Base-by-base conservation (phyloP, 2,329 filamentous ascomycete genomes). In the Bipolaris gigantea region DNA sequence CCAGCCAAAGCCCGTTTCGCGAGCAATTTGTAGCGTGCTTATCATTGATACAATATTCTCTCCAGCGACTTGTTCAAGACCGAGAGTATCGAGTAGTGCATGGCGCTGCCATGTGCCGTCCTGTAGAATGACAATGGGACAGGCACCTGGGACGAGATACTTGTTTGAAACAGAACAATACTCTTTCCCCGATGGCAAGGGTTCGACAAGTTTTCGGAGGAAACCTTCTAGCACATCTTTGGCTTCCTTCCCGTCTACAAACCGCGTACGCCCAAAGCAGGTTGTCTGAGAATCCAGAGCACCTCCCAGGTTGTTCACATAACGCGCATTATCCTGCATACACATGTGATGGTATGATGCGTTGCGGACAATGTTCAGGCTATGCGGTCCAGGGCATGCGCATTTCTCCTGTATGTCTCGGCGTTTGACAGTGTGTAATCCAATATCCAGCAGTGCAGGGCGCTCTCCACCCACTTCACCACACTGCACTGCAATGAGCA, bases 121-220 rank as follows among this genome's bases (percentile, higher is more conserved):
- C 41, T 45, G 45, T 11, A 51, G 41, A 3, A 51, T 18, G 5
- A 51, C 41, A 5, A 51, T 27, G 2, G 48, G 48, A 13, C 48
- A 19, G 33, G 36, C 11, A 33, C 16, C 13, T 2, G 10, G 9
- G 8, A 15, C 19, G 13, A 34, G 19, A 7, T 9, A 18, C 15
- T 21, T 30, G 3, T 34, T 30, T 15, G 36, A 19, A 16, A 16
- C 8, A 16, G 27, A 3, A 13, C 11, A 8, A 27, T 25, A 4
- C 13, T 48, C n/a, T 5, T 15, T 15, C 18, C 11, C 13, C 18
- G 27, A 4, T 8, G 25, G 15, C 34, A 30, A 5, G 1, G n/a
- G 23, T 9, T 27, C 10, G 25, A 27, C 18, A 4, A 19, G 11
- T 15, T 16, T 21, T 13, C n/a, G 16, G n/a, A 52, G 19, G 4